Percentiles rank a stretch among this genome's conserved stretches.
phyloP scores from a whole-genome alignment of 2,329 filamentous ascomycete species.

The Podosphaera fusca region DNA sequence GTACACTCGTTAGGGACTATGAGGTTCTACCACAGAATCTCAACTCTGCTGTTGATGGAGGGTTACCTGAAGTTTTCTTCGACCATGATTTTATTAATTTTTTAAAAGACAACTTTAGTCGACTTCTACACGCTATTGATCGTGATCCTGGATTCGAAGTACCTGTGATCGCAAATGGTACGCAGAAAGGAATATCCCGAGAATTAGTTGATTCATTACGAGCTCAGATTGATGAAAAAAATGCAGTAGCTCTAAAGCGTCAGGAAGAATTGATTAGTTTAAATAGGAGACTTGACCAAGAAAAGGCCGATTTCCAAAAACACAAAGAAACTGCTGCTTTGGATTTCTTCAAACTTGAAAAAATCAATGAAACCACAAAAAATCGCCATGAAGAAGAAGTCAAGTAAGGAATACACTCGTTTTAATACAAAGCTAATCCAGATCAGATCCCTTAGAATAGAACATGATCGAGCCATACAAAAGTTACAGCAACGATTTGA shows the following conservation, averaged over 20 bases:
- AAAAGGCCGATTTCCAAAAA: constrained; percentile 47
- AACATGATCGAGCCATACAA: constrained; percentile 14
- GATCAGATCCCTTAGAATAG: constrained; percentile 13
- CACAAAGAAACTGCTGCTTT: constrained; percentile 33
- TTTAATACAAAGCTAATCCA: constrained; percentile 5
- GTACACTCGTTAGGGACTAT: constrained; percentile 66
- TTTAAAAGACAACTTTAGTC: constrained; percentile 85
- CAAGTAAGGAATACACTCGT: constrained; percentile 19
- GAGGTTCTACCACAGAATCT: constrained; percentile 60
- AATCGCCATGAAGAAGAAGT: constrained; percentile 45
- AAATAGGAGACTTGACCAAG: constrained; percentile 39
- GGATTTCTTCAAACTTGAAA: constrained; percentile 24
- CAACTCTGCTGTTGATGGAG: constrained; percentile 26
- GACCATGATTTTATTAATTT: constrained; percentile 77
- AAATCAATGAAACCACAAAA: constrained; percentile 45
- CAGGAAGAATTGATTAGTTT: constrained; percentile 24
- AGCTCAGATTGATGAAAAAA: constrained; percentile 52
- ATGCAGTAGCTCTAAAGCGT: constrained; percentile 25
- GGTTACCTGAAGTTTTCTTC: constrained; percentile 61
- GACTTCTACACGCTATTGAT: constrained; percentile 65
- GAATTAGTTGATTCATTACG: constrained; percentile 75
- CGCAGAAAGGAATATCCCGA: constrained; percentile 79
- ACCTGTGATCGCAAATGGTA: constrained; percentile 52
- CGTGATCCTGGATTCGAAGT: constrained; percentile 76
- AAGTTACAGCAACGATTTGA: constrained; percentile 20